Evolutionary conservation across 257 asterid genomes (phyloP).

Genomic region (Parsonsia alboflavescens): DNA sequence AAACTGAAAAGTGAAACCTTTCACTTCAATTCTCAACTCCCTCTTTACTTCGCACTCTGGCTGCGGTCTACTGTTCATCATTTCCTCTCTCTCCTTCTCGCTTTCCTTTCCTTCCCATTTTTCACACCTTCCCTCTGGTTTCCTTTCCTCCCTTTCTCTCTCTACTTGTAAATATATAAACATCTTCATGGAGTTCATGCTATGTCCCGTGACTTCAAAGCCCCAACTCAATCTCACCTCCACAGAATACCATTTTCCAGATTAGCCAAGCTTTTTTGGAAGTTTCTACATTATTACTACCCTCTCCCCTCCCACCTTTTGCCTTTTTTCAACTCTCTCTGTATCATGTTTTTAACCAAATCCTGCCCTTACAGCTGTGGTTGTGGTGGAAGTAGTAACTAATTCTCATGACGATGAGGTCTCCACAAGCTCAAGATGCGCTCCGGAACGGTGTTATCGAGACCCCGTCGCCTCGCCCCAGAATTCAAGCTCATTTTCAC

Average conservation of each 20-base stretch:
- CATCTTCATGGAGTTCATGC: conserved; percentile 25
- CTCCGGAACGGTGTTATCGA: conserved; percentile 33
- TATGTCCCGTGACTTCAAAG: conserved; percentile 22
- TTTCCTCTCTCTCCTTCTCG: neutral
- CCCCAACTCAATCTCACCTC: conserved; percentile 19
- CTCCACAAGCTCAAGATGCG: conserved; percentile 23
- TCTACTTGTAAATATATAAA: neutral
- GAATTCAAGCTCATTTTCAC: conserved; percentile 40
- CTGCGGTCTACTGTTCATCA: conserved; percentile 12
- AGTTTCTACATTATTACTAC: conserved; percentile 5
- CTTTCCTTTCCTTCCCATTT: neutral
- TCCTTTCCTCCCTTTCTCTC: conserved; percentile 7
- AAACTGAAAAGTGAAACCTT: neutral
- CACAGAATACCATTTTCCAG: conserved; percentile 8
- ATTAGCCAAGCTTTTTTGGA: conserved; percentile 1
- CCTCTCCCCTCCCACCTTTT: too few relatives aligned
- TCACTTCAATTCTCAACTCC: neutral
- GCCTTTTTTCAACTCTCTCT: neutral
- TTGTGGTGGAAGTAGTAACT: neutral
- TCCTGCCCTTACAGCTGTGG: neutral
- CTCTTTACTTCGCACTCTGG: neutral
- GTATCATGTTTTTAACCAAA: neutral
- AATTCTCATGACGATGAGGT: conserved; percentile 18
- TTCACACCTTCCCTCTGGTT: conserved; percentile 7
- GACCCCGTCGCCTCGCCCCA: conserved; percentile 39